Base-by-base conservation (phyloP, 768 basidiomycete genomes). In the Boletus subparvulus region DNA sequence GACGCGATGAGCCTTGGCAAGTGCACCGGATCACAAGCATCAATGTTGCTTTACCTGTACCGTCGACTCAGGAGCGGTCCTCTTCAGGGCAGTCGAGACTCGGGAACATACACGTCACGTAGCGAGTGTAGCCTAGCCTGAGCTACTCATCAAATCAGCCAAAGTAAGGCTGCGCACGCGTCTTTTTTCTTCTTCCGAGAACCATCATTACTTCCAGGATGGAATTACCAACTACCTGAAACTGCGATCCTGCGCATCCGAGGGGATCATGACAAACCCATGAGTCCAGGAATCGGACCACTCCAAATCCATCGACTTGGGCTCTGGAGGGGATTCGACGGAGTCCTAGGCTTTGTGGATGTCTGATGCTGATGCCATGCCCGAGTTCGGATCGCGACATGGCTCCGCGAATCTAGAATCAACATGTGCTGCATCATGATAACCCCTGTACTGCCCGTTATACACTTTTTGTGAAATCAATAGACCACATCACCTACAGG, bases 311-410 rank as follows among this genome's bases (percentile, higher is more conserved):
- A 46, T 61, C 36, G 19, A n/a, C 42, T 17, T 14, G n/a, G 43
- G 51, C 47, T 60, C 61, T 57, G 24, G 21, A 47, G 46, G 65
- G 41, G 56, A 64, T 65, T 60, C 47, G 60, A 59, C 47, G 56
- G 49, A 36, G 36, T 17, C 42, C 12, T 19, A 4, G 21, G 11
- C 35, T 17, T 30, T 3, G 37, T 44, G 39, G 47, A 61, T 9
- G 21, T 21, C 21, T 21, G 21, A 21, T 21, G 21, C 21, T 21
- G 21, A 21, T 21, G 21, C 21, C 21, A 21, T 21, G 21, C 21
- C 21, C 21, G 21, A 21, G 21, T 21, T 21, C 21, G 21, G 21
- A 21, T 21, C 21, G 21, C 21, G 21, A 21, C 21, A 21, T 21
- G 21, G 21, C 21, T 21, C 21, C 21, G 21, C 21, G 21, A 21